phyloP scores from a whole-genome alignment of 352 stramenopile genomes.

The Phytophthora megakarya region DNA sequence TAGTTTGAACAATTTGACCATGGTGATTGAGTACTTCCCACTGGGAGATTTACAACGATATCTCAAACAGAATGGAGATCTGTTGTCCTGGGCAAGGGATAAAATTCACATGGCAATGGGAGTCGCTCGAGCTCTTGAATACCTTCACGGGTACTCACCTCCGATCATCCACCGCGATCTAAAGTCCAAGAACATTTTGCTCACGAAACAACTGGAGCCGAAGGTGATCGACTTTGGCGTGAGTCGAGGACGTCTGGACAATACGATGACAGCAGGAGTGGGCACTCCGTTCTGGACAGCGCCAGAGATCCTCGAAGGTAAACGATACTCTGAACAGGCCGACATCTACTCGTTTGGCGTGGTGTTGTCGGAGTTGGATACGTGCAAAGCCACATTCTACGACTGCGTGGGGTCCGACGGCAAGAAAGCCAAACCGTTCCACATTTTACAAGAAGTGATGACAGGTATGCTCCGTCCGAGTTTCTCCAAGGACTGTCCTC shows the following conservation, averaged over 20 bases:
- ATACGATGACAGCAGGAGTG: conserved; percentile 46
- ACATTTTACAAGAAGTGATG: conserved; percentile 52
- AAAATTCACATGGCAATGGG: conserved; percentile 46
- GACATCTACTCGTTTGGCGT: conserved; percentile 79
- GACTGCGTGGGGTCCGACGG: conserved; percentile 13
- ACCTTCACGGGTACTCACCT: conserved; percentile 42
- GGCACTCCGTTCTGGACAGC: conserved; percentile 65
- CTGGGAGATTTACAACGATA: conserved; percentile 46
- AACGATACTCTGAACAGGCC: conserved; percentile 56
- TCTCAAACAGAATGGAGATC: conserved; percentile 27
- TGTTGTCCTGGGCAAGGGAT: conserved; percentile 36
- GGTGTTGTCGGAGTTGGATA: conserved; percentile 52
- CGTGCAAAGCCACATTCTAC: conserved; percentile 36
- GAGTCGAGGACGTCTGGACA: conserved; percentile 34
- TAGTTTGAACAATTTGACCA: conserved; percentile 47
- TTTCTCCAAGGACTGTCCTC: conserved; percentile 48
- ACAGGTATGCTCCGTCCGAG: conserved; percentile 45
- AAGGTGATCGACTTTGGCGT: conserved; percentile 63
- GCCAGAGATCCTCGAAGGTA: conserved; percentile 61
- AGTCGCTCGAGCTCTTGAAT: conserved; percentile 41
- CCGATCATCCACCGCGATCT: conserved; percentile 55
- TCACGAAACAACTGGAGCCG: conserved; percentile 34
- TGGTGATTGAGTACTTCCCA: conserved; percentile 50
- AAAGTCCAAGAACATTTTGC: conserved; percentile 51
- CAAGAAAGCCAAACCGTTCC: conserved; percentile 46